phyloP scores from a whole-genome alignment of 2,329 filamentous ascomycete species.

The Talaromyces sp. region DNA sequence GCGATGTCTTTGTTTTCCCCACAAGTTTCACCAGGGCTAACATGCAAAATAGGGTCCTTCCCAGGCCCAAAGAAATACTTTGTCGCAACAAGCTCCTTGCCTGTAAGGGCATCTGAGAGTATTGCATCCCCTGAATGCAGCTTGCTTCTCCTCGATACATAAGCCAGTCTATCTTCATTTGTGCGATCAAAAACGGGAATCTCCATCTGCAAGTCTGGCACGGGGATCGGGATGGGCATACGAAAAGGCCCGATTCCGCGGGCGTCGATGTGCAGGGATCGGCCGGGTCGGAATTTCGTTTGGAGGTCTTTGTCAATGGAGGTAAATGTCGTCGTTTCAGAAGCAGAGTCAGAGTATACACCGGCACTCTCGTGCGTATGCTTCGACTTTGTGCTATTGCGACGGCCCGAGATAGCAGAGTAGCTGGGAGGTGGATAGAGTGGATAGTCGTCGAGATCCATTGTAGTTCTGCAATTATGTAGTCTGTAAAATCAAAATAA shows the following conservation, averaged over 20 bases:
- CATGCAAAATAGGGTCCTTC: constrained; percentile 45
- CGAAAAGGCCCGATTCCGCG: constrained; percentile 24
- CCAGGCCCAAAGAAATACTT: constrained; percentile 53
- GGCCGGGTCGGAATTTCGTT: not conserved
- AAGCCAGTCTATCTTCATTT: constrained; percentile 38
- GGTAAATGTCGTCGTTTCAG: not conserved
- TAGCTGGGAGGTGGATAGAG: not conserved
- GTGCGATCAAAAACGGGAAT: constrained; percentile 25
- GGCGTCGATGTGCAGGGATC: constrained; percentile 21
- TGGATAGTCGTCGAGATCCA: not conserved
- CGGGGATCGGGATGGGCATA: constrained; percentile 30
- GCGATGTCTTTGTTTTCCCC: not conserved
- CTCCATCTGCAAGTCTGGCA: constrained; percentile 24
- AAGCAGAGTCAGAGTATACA: not conserved
- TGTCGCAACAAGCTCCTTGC: constrained; percentile 45
- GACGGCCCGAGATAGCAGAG: not conserved
- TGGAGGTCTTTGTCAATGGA: not conserved
- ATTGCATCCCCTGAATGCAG: constrained; percentile 48
- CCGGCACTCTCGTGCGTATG: not conserved
- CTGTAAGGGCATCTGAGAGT: constrained; percentile 33
- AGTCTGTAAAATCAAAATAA: not conserved
- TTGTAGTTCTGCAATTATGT: not conserved
- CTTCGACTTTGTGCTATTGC: not conserved
- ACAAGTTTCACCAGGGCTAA: constrained; percentile 19
- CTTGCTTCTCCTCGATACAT: constrained; percentile 48